phyloP scores from a whole-genome alignment of 1,139 yeast genomes.

The Yamadazyma triangularis region DNA sequence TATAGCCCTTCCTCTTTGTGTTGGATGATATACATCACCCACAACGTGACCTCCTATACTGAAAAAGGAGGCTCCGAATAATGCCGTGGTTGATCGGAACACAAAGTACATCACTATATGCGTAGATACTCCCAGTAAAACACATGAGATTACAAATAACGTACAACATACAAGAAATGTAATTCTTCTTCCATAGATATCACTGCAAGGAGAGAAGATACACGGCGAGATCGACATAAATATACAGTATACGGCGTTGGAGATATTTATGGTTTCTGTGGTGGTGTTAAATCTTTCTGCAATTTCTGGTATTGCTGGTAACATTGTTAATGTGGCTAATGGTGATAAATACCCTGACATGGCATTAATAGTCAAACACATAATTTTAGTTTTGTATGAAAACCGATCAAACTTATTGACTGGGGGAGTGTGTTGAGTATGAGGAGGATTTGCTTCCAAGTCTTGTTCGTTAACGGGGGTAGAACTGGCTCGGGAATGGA shows the following conservation, averaged over 20 bases:
- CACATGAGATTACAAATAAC: background rate
- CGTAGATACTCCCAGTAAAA: slow-evolving; percentile 38
- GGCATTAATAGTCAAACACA: slow-evolving; percentile 14
- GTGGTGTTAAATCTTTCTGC: slow-evolving; percentile 39
- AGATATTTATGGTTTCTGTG: slow-evolving; percentile 37
- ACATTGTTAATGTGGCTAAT: slow-evolving; percentile 31
- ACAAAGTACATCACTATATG: slow-evolving; percentile 46
- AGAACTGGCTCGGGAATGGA: slow-evolving; percentile 13
- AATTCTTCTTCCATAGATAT: slow-evolving; percentile 41
- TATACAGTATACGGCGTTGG: slow-evolving; percentile 44
- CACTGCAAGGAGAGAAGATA: slow-evolving; percentile 38
- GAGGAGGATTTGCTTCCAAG: slow-evolving; percentile 1
- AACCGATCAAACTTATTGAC: slow-evolving; percentile 9
- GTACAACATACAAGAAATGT: slow-evolving; percentile 30
- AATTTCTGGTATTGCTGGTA: slow-evolving; percentile 45
- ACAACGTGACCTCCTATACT: slow-evolving; percentile 41
- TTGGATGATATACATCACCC: slow-evolving; percentile 42
- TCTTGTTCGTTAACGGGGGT: slow-evolving; percentile 1
- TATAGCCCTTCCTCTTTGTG: slow-evolving; percentile 44
- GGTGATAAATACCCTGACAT: slow-evolving; percentile 38
- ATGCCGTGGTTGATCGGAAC: slow-evolving; percentile 40
- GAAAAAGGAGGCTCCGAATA: slow-evolving; percentile 50
- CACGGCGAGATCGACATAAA: slow-evolving; percentile 48
- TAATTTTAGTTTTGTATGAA: slow-evolving; percentile 7
- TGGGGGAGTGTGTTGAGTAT: too few species aligned